Evolutionary conservation across 2,329 filamentous ascomycete species (phyloP), one percentile per base, ranked within the genome.

Genomic region (Penicillium sp.): DNA sequence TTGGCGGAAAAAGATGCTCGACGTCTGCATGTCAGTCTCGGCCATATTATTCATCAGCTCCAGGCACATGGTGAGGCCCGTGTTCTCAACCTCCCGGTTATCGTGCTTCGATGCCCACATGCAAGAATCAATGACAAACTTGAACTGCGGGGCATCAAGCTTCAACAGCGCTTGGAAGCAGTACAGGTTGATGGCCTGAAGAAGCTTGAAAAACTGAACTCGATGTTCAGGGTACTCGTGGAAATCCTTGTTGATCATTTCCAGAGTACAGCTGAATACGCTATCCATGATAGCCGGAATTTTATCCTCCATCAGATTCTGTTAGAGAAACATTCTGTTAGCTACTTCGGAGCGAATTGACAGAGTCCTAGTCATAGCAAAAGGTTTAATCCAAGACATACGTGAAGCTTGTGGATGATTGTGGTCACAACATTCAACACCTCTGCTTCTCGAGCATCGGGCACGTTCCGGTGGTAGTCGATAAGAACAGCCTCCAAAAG

Each of bases 101-200:
- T 98, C 93, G 69, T 98, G 93, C 75, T 98, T 98, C 75, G 91
- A 96, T n/a, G 94, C 93, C 94, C 93, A 98, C 78, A 97, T 89
- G 76, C 94, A 98, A 23, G 91, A 94, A 67, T 98, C 93, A 53
- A 98, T 97, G 58, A 98, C 90, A 62, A 97, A 94, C 72, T 98
- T 98, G 81, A 98, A 98, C 63, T 96, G 93, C 44, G 88, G 83
- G 59, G 87, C 91, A 63, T 98, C 91, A 21, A 98, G 81, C 69
- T 94, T 94, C 52, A 98, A 77, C 15, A 98, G 78, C 1, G 93
- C 85, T 33, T 88, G 88, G 82, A 98, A 98, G 70, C 93, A 98
- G 66, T 94, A 88, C 33, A 97, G 73, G 68, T 98, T 98, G 71
- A 98, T 97, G 10, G 91, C 87, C 54, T 94, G 81, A 25, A 98